Base-by-base conservation (phyloP, 257 asterid genomes). In the Solanum tacnaense region DNA sequence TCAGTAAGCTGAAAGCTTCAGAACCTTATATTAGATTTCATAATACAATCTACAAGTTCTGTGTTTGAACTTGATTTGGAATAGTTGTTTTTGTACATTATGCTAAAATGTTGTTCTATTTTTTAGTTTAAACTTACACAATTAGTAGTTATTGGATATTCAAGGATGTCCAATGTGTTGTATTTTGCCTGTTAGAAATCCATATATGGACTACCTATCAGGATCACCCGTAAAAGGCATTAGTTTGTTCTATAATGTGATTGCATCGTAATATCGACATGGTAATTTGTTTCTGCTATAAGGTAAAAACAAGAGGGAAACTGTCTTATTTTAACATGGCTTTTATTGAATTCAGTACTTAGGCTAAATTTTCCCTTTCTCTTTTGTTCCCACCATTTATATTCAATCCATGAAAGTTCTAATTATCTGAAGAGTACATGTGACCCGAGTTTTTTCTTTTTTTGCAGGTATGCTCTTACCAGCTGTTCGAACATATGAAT, bases 401-500 rank as follows among this genome's bases (percentile, higher is more conserved):
- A 36, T 39, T 25, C 84, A 76, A 76, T 76, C 84, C 35, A 13
- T 39, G 67, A 29, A 46, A 81, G 70, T 81, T 81, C 41, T 81
- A 81, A 46, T 49, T 23, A 29, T 81, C 68, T 29, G 68, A 5
- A 29, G 70, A 29, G 85, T 52, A 18, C 41, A 79, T 4, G 84
- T 49, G 31, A 49, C 36, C 13, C 34, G 0, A 8, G 0, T 52
- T 79, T 49, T 31, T 83, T 29, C 31, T 75, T 89, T 82, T 82
- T 56, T 58, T 60, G 89, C 93, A 96, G 98, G 98, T 88, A 88
- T 91, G 88, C 91, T 93, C 20, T 89, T 67, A 21, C 92, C 91
- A 84, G 98, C 99, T 74, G 91, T 95, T 91, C 90, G 94, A 84
- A 90, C 98, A 4, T 96, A 89, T 86, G 95, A 92, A 88, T 94